These are phyloP conservation scores for Apiotrichum sp. DNA, from an alignment of 1,284 basidiomycete genomes.

Conservation along the genomic window DNA sequence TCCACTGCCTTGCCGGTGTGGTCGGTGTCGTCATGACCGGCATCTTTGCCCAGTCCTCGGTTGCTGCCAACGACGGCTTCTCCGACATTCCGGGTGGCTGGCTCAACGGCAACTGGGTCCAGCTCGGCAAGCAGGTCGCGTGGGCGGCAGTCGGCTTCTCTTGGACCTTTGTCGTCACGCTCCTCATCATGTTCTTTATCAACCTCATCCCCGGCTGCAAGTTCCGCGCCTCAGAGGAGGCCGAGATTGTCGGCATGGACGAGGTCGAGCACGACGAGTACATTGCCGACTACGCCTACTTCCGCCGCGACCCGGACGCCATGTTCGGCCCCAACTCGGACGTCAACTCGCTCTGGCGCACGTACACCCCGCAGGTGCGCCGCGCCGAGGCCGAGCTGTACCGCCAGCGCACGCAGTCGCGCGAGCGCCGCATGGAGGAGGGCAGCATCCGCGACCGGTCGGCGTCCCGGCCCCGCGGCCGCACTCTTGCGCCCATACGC, in stretches of 20 bases:
- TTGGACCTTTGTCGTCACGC: constrained; percentile 53
- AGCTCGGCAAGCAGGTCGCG: constrained; percentile 74
- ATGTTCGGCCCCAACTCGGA: constrained; percentile 12
- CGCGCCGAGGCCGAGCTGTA: constrained; percentile 7
- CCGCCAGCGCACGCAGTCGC: constrained; percentile 1
- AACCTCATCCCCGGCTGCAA: constrained; percentile 71
- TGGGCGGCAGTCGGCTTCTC: constrained; percentile 66
- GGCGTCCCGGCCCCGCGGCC: neutral
- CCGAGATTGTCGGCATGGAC: constrained; percentile 81
- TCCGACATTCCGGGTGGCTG: constrained; percentile 60
- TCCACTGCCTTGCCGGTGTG: constrained; percentile 84
- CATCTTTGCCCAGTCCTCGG: constrained; percentile 66
- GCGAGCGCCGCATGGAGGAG: constrained; percentile 2
- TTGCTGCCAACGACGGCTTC: constrained; percentile 64
- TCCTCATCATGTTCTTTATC: constrained; percentile 53
- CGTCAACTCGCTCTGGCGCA: constrained; percentile 11
- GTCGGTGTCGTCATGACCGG: constrained; percentile 64
- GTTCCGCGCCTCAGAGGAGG: constrained; percentile 66
- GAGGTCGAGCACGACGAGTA: constrained; percentile 47
- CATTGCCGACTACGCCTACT: constrained; percentile 47
- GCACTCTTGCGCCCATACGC: neutral
- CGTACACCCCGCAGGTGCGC: constrained; percentile 7
- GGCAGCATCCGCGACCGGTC: neutral
- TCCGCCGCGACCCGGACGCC: constrained; percentile 44
- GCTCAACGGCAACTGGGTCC: constrained; percentile 65